phyloP scores from a whole-genome alignment of 768 basidiomycete genomes.

The Cystobasidium tubakii region DNA sequence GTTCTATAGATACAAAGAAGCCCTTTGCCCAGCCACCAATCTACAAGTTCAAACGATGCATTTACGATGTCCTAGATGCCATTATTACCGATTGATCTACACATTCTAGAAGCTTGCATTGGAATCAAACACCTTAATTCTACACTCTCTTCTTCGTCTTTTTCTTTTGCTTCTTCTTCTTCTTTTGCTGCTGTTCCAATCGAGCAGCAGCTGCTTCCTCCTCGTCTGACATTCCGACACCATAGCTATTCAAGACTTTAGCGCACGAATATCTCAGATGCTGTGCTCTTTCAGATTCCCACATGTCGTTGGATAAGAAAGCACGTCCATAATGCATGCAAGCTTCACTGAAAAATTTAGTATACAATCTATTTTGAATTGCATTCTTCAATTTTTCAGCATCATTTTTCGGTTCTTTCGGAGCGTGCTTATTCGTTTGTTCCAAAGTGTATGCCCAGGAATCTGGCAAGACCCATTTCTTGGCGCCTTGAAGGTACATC shows the following conservation, averaged over 20 bases:
- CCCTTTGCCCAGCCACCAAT: too few species aligned
- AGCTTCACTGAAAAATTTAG: conserved; percentile 46
- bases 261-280: conserved; percentile 38
- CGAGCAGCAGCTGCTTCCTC: neutral
- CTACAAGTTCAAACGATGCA: too few species aligned
- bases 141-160: neutral
- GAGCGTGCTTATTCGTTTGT: conserved; percentile 38
- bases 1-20: too few species aligned
- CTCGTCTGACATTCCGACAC: conserved; percentile 21
- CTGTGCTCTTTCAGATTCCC: conserved; percentile 45
- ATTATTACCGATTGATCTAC: too few species aligned
- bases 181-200: neutral
- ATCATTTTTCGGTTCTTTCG: conserved; percentile 38
- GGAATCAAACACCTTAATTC: too few species aligned
- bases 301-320: conserved; percentile 44
- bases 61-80: too few species aligned
- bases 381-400: conserved; percentile 45
- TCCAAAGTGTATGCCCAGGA: conserved; percentile 46
- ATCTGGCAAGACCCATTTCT: conserved; percentile 46
- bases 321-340: conserved; percentile 47
- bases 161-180: conserved; percentile 20
- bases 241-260: conserved; percentile 29
- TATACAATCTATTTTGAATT: conserved; percentile 46
- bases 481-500: conserved; percentile 46
- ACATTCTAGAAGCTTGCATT: too few species aligned